These are phyloP conservation scores for Mitragyna speciosa DNA, from an alignment of 257 asterid genomes.

Conservation along the genomic window DNA sequence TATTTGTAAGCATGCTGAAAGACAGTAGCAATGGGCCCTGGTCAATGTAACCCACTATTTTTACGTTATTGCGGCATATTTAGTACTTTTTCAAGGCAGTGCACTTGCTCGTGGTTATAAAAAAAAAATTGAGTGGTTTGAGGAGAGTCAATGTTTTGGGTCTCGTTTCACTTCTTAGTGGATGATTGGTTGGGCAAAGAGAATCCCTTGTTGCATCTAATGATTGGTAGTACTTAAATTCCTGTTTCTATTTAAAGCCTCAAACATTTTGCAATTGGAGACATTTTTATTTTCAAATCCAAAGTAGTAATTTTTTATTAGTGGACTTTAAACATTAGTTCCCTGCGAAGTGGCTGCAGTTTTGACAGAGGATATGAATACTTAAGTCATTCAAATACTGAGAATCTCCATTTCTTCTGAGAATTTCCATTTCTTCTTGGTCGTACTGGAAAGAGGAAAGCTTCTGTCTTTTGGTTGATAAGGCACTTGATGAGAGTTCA, in stretches of 20 bases:
- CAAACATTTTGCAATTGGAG: not conserved
- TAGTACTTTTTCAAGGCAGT: no score
- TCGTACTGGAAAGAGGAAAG: not conserved
- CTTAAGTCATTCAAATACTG: not conserved
- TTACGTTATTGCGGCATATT: not conserved
- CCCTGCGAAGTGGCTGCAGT: not conserved
- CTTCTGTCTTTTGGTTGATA: not conserved
- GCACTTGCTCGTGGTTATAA: no score
- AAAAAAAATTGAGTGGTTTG: no score
- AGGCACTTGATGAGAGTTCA: slow-evolving; percentile 1
- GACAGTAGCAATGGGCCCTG: not conserved
- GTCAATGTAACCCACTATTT: not conserved
- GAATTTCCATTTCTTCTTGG: not conserved
- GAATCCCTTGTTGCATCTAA: no score
- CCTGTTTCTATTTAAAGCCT: not conserved
- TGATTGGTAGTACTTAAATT: not conserved
- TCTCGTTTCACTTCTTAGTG: no score
- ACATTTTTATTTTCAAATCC: not conserved
- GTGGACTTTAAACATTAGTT: not conserved
- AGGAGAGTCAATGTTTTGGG: no score
- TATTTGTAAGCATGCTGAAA: not conserved
- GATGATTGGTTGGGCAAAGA: no score
- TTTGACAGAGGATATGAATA: no score
- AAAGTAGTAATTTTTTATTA: not conserved
- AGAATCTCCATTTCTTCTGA: not conserved